phyloP scores from a whole-genome alignment of 352 stramenopile genomes.

The Plasmopara muralis region DNA sequence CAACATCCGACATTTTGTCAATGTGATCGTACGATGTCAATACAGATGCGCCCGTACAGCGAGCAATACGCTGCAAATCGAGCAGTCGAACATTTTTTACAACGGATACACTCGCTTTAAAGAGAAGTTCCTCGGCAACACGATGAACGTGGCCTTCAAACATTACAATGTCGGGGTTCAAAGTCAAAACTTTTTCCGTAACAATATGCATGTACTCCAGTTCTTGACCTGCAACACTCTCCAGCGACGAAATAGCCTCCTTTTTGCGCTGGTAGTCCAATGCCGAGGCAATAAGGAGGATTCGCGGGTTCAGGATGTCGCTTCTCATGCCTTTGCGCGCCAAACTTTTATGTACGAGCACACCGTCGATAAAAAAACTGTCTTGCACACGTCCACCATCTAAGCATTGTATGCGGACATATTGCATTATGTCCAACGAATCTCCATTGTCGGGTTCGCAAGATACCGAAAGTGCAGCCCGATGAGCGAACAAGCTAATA shows the following conservation, averaged over 20 bases:
- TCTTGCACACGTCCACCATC: slow-evolving; percentile 68
- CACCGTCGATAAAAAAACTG: slow-evolving; percentile 84
- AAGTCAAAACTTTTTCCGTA: slow-evolving; percentile 82
- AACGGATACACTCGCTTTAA: slow-evolving; percentile 70
- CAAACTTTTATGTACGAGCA: slow-evolving; percentile 83
- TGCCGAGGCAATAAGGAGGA: slow-evolving; percentile 75
- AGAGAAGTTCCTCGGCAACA: slow-evolving; percentile 75
- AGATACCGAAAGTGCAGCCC: slow-evolving; percentile 53
- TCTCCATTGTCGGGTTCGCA: slow-evolving; percentile 69
- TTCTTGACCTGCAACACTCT: slow-evolving; percentile 79
- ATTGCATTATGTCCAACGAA: slow-evolving; percentile 80
- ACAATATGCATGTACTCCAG: slow-evolving; percentile 88
- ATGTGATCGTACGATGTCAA: slow-evolving; percentile 83
- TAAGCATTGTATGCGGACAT: slow-evolving; percentile 76
- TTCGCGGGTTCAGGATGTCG: slow-evolving; percentile 69
- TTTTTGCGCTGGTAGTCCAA: slow-evolving; percentile 84
- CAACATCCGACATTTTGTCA: slow-evolving; percentile 78
- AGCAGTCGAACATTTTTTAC: slow-evolving; percentile 80
- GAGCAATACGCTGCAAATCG: slow-evolving; percentile 73
- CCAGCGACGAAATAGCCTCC: slow-evolving; percentile 72
- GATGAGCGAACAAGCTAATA: slow-evolving; percentile 62
- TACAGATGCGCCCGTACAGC: slow-evolving; percentile 65
- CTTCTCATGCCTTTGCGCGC: slow-evolving; percentile 80
- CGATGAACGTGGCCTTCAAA: slow-evolving; percentile 80
- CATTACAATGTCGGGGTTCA: slow-evolving; percentile 80